Evolutionary conservation across 306 rosid genomes (phyloP), one percentile per base, ranked within the genome.

Genomic region (Abrus precatorius): DNA sequence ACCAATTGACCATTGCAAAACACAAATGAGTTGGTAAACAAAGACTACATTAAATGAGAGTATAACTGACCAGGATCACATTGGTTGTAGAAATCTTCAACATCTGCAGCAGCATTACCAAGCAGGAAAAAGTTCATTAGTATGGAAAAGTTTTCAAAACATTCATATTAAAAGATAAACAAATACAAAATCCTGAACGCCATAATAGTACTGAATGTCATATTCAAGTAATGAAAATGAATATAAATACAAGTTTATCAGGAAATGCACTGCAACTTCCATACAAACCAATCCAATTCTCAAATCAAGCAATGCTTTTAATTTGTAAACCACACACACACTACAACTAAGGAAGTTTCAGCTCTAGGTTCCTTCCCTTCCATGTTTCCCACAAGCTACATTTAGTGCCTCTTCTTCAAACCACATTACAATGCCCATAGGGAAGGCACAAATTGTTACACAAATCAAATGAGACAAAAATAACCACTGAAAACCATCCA

Each of bases 61-160:
- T 6, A 64, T 3, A 68, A 52, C 85, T 84, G 67, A 94, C 97
- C 98, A 41, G 98, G 98, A 85, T 92, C 97, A 65, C 98, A 94
- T 83, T 89, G 92, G 80, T 74, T 92, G 82, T 82, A 90, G 88
- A 94, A 94, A 13, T 94, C 94, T 78, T 92, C 94, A 78, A 91
- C 97, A 76, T 94, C 98, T 92, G 97, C 91, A 84, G 59, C 69
- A 86, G 67, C 68, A 76, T 63, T 79, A 72, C 78, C 41, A 74
- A 48, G 54, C 52, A 81, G 55, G 55, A 53, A 41, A 74, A 80
- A 38, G 75, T 5, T 36, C 84, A 75, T 84, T 73, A 85, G 85
- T 48, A 82, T 5, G 28, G 9, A 43, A 47, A 27, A 59, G 2
- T 9, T 72, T 64, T 63, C 69, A 75, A 44, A 57, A 29, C 40